Evolutionary conservation across 2,329 filamentous ascomycete species (phyloP), one percentile per base, ranked within the genome.

Genomic region (Neurospora sp.): DNA sequence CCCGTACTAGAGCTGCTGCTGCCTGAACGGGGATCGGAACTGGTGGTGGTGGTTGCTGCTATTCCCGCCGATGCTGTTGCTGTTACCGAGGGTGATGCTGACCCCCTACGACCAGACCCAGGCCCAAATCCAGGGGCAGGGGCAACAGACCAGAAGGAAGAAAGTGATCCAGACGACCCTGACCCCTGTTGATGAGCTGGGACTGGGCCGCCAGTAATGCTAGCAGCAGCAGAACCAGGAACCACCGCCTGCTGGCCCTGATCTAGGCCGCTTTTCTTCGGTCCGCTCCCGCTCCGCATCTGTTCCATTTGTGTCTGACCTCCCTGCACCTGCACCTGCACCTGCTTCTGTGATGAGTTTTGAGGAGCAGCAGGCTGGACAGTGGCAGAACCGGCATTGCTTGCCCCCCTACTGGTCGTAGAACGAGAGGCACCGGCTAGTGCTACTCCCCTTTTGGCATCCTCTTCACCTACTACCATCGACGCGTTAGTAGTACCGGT

Each of bases 391-490:
- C 28, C 52, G 8, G 3, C 28, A 17, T 62, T 62, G 52, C 23
- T 36, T 62, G 52, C 28, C 33, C 52, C 52, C 52, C 52, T 33
- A 36, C 52, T 62, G 52, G 52, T 36, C 28, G 58, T 43, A 43
- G 42, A 33, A 67, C 70, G 70, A 62, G 69, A 39, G 67, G 58
- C 70, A 70, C 17, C 67, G 68, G 69, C 70, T 71, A 73, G 42
- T 46, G 42, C 71, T 70, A 70, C 73, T 75, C 73, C 74, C 72
- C 72, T 73, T 72, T 69, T 70, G 19, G 43, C 70, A 4, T 42
- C 46, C 66, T 40, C 40, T 43, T 39, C 42, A 19, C 39, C 67
- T 70, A 70, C 19, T 38, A 69, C 43, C 46, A 39, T 9, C 6
- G 71, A n/a, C n/a, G 68, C 17, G 33, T 38, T 42, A 38, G 39